Evolutionary conservation across 1,284 basidiomycete species (phyloP).

Genomic region (Cutaneotrichosporon sp.): DNA sequence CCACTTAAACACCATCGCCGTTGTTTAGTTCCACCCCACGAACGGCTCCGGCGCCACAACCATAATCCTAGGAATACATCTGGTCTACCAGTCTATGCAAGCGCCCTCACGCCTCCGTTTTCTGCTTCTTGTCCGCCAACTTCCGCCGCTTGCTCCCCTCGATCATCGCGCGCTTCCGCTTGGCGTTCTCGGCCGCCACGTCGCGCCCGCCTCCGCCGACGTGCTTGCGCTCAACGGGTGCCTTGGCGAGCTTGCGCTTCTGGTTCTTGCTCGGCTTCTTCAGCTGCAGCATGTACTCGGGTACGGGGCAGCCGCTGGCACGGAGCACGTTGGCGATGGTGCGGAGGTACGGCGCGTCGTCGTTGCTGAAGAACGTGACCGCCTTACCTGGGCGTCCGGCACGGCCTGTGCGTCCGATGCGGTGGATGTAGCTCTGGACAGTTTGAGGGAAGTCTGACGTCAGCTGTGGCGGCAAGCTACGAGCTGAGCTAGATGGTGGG

Average conservation of each 20-base stretch:
- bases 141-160: constrained; percentile 51
- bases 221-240: constrained; percentile 70
- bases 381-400: constrained; percentile 89
- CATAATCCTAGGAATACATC: constrained; percentile 3
- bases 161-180: constrained; percentile 65
- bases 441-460: constrained; percentile 80
- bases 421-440: constrained; percentile 91
- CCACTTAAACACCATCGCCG: no score
- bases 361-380: constrained; percentile 92
- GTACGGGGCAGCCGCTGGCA: constrained; percentile 82
- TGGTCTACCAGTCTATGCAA: constrained; percentile 7
- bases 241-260: constrained; percentile 76
- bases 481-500: no score
- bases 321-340: constrained; percentile 94
- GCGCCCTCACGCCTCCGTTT: background rate
- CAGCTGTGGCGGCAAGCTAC: no score
- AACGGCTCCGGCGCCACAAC: no score
- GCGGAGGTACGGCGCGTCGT: constrained; percentile 88
- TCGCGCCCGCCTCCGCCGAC: constrained; percentile 67
- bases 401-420: constrained; percentile 93
- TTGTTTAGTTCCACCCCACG: no score
- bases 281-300: constrained; percentile 85
- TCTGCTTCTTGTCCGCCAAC: constrained; percentile 1
- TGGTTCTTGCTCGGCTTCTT: constrained; percentile 87
- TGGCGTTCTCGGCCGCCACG: constrained; percentile 69